phyloP scores from a whole-genome alignment of 371 early-diverging fungal genomes.

The Mucor lusitanicus region DNA sequence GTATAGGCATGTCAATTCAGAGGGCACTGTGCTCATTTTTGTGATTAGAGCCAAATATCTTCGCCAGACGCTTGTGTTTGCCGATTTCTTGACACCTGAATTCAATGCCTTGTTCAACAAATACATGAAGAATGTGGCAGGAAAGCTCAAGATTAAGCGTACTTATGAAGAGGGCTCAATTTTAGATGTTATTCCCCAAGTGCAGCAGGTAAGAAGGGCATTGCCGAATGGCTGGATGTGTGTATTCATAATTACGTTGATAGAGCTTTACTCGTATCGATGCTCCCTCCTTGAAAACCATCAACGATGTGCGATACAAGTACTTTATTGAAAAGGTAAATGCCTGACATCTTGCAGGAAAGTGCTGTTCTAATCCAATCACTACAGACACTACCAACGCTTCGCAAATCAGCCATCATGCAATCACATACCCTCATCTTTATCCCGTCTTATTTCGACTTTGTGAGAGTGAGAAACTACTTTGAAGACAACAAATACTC shows the following conservation, averaged over 20 bases:
- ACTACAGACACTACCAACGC: conserved; percentile 52
- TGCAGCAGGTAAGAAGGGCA: conserved; percentile 63
- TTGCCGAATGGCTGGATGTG: not conserved
- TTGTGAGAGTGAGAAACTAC: conserved; percentile 88
- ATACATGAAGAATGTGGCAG: conserved; percentile 73
- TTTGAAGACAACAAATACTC: conserved; percentile 74
- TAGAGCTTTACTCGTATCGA: conserved; percentile 73
- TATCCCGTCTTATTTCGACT: conserved; percentile 97
- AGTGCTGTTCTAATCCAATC: not conserved
- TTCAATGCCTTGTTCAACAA: conserved; percentile 83
- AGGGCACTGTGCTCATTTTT: not conserved
- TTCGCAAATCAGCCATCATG: conserved; percentile 60
- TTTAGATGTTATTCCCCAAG: conserved; percentile 73
- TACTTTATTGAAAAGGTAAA: conserved; percentile 80
- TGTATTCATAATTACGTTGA: conserved; percentile 6
- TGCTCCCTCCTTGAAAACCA: conserved; percentile 54
- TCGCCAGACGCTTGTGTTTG: conserved; percentile 86
- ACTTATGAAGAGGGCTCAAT: conserved; percentile 68
- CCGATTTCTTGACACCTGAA: conserved; percentile 85
- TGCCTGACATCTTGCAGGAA: not conserved
- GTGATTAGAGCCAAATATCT: conserved; percentile 69
- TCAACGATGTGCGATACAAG: conserved; percentile 83
- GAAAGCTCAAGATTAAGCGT: conserved; percentile 73
- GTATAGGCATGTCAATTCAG: not conserved
- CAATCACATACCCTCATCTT: conserved; percentile 84